Evolutionary conservation across 441 rosid genomes (phyloP).

Genomic region (Croton setiger): DNA sequence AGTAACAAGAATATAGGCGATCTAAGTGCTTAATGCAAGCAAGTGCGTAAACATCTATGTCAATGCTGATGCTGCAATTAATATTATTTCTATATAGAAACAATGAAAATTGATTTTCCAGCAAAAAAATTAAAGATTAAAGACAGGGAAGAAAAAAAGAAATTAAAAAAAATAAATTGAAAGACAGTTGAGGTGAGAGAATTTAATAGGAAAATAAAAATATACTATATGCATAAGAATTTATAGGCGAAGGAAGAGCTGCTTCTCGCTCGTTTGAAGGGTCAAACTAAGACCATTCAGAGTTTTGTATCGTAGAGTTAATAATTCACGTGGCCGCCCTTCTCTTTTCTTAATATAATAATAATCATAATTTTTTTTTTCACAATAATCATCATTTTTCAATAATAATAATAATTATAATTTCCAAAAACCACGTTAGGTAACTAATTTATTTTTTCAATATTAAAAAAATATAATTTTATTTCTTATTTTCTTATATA

Average conservation of each 20-base stretch:
- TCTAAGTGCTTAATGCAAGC: neutral
- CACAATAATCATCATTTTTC: neutral
- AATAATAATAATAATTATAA: too few relatives aligned
- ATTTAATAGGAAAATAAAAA: neutral
- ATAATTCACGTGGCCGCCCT: neutral
- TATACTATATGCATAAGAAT: neutral
- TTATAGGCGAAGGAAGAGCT: neutral
- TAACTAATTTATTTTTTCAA: too few relatives aligned
- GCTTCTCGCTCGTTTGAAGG: conserved; percentile 6
- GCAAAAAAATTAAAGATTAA: neutral
- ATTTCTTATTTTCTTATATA: too few relatives aligned
- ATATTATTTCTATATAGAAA: neutral
- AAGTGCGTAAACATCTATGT: neutral
- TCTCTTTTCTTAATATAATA: too few relatives aligned
- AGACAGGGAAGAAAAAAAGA: neutral
- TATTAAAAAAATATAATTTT: too few relatives aligned
- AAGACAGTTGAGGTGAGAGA: conserved; percentile 13
- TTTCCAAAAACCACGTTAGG: too few relatives aligned
- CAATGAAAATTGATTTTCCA: too few relatives aligned
- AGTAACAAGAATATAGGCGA: conserved; percentile 14
- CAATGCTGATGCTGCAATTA: neutral
- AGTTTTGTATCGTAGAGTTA: neutral
- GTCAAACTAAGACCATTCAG: conserved; percentile 8
- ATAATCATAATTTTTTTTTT: too few relatives aligned
- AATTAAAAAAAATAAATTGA: neutral